A percentile compares a stretch with the other conserved stretches of the same genome.
These are phyloP conservation scores for Oropetium thomaeum DNA, from an alignment of 176 grass and related monocot species.

Conservation along the genomic window DNA sequence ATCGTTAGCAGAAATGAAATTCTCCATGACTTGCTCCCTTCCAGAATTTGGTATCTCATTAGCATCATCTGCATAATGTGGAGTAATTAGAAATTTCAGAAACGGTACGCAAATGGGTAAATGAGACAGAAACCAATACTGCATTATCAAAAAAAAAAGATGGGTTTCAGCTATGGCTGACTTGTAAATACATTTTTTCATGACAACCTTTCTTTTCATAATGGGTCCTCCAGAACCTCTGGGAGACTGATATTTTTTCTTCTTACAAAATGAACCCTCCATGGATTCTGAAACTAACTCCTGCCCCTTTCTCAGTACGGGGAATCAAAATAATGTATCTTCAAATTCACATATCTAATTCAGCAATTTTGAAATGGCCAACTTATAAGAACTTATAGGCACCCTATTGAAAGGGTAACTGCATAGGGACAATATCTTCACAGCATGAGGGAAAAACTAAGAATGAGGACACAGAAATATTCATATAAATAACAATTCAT, in stretches of 20 bases:
- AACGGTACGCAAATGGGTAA: background rate
- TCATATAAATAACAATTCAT: background rate
- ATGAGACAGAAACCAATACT: background rate
- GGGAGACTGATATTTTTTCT: background rate
- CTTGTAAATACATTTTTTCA: no score
- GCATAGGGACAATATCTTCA: background rate
- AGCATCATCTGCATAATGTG: conserved; percentile 22
- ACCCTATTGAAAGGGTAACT: background rate
- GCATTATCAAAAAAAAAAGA: background rate
- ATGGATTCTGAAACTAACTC: background rate
- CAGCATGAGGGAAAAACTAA: background rate
- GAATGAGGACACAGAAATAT: background rate
- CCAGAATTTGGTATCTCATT: conserved; percentile 25
- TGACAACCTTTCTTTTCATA: background rate
- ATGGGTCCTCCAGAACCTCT: background rate
- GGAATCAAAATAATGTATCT: background rate
- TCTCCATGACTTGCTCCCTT: conserved; percentile 4
- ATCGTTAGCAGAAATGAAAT: conserved; percentile 1
- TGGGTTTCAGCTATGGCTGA: background rate
- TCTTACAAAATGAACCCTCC: background rate
- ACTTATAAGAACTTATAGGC: background rate
- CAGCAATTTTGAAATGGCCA: background rate
- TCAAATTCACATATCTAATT: background rate
- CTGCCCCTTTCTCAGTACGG: background rate
- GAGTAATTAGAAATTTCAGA: conserved; percentile 9